Base-by-base conservation (phyloP, 2,329 filamentous ascomycete species). In the Metarhizium robertsii region DNA sequence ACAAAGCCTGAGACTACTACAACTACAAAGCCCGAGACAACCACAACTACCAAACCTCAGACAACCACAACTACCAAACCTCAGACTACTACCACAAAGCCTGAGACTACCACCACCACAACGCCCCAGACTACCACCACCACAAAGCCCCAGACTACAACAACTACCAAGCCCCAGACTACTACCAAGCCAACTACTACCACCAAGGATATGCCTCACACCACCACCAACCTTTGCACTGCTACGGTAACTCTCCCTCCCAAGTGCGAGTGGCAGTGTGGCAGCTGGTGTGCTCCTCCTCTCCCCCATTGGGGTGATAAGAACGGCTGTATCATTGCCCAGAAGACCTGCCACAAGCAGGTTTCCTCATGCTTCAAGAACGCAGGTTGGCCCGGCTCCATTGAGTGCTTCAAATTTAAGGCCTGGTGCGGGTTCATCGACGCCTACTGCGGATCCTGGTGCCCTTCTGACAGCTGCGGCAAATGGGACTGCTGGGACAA, bases 221-320 rank as follows among this genome's bases (percentile, higher is more conserved):
- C 71, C 16, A 67, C 65, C 32, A 66, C 67, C 43, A 63, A 72
- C n/a, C 65, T 77, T 53, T 82, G 79, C 67, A 78, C 74, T 10
- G 67, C 72, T 50, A 79, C 76, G 29, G 65, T 69, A 29, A 70
- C 73, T 11, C 65, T 73, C 29, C 73, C 77, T 10, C 66, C 76
- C 50, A 70, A 67, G 34, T 82, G 79, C 66, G 79, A 82, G 64
- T 82, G 79, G 67, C 69, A 75, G 60, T 76, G 75, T 59, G 80
- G 79, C 50, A 74, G 72, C 58, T 83, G 79, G 78, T 81, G 78
- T 63, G 73, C 73, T 42, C 71, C 70, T 49, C 71, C 77, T 14
- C 65, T 82, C 13, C 79, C 78, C 29, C 67, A 74, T 60, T 83
- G 74, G 68, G 64, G 65, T 45, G 70, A 79, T 62, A 59, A 69